Evolutionary conservation across 2,329 filamentous ascomycete genomes (phyloP), one percentile per base, ranked within the genome.

Genomic region (Xylaria polymorpha): DNA sequence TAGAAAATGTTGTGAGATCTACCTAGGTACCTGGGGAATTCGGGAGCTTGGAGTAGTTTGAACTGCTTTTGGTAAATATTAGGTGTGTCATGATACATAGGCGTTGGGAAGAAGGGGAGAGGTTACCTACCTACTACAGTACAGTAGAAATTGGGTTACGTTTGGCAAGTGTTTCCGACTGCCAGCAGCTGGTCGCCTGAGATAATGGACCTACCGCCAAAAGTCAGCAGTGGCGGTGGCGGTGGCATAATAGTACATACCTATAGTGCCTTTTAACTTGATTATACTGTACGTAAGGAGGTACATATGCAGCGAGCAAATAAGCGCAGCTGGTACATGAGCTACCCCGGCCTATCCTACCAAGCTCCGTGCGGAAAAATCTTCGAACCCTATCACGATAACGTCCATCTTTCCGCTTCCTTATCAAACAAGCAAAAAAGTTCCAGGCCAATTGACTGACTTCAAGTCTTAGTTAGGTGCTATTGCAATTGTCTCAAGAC

Each of bases 341-440:
- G 25, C 25, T 29, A 29, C 25, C 25, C 25, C 25, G 25, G 25
- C 25, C 25, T 29, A 29, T 3, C 14, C 12, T 46, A 62, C 41
- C n/a, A 35, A 65, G 53, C 53, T 60, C 62, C 55, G 48, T 64
- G 67, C 53, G 61, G 61, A 61, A 71, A 69, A 69, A 67, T 65
- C 61, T 70, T 69, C 66, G 67, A 60, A 60, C 50, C 61, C n/a
- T 71, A 71, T 71, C 69, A 55, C 46, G 64, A 67, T 69, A 69
- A 7, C 20, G 35, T 37, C 56, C 58, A 58, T 65, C 68, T 58
- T 50, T 39, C 61, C 18, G 32, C 50, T 44, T 44, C 43, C 68
- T 70, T 68, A 71, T 57, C 67, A 48, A 68, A 58, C 62, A 66
- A 68, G 64, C 64, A 70, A 72, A 70, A 70, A 72, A 72, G 61